phyloP scores from a whole-genome alignment of 1,284 basidiomycete species.

The Pisolithus thermaeus region DNA sequence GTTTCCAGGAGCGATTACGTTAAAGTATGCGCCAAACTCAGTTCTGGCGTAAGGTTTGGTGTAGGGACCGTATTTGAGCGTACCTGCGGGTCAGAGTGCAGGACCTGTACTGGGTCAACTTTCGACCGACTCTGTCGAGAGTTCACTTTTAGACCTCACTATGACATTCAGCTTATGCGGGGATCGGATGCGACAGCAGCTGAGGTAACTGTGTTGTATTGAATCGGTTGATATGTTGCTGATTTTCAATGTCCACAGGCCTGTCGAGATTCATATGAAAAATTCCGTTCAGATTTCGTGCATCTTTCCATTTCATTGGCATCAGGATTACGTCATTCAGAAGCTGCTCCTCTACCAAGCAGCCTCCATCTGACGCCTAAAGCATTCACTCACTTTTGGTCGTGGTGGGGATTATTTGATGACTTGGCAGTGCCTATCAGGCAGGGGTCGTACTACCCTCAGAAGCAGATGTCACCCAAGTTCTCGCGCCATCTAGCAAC shows the following conservation, averaged over 20 bases:
- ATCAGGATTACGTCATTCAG: conserved; percentile 43
- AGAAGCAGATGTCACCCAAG: conserved; percentile 77
- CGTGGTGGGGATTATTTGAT: conserved; percentile 88
- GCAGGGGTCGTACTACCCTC: conserved; percentile 78
- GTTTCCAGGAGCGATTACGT: conserved; percentile 30
- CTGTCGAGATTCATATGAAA: conserved; percentile 74
- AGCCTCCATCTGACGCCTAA: conserved; percentile 87
- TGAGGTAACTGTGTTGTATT: conserved; percentile 38
- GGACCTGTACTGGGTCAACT: conserved; percentile 53
- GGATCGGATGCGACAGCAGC: conserved; percentile 36
- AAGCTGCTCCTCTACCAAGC: conserved; percentile 40
- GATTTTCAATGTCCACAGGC: conserved; percentile 29
- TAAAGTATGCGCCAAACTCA: conserved; percentile 76
- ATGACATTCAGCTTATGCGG: conserved; percentile 67
- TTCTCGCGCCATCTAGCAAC: conserved; percentile 88
- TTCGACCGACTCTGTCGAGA: conserved; percentile 79
- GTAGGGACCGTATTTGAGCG: conserved; percentile 83
- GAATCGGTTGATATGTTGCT: not conserved
- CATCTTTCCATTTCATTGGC: conserved; percentile 88
- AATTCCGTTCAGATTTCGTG: conserved; percentile 91
- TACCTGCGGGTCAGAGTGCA: conserved; percentile 75
- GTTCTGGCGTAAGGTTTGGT: conserved; percentile 89
- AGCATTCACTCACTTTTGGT: conserved; percentile 86
- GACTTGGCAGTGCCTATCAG: conserved; percentile 81
- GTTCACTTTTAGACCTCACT: conserved; percentile 82